phyloP scores from a whole-genome alignment of 371 early-diverging fungal species.

The Rhizopus sp. region DNA sequence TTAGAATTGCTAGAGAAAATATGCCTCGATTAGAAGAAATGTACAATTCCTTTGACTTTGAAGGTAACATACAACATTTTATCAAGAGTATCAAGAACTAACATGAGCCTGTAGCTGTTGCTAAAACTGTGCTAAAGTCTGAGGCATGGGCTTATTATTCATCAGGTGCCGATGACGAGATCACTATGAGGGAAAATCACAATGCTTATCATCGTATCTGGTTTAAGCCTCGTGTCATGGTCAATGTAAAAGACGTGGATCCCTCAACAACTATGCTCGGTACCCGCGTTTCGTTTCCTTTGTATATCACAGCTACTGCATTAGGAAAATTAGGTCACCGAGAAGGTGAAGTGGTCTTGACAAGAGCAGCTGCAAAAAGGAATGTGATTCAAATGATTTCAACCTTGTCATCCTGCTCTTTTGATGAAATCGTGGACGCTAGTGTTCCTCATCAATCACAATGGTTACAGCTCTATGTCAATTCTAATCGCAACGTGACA shows the following conservation, averaged over 20 bases:
- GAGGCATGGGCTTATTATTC: slow-evolving; percentile 90
- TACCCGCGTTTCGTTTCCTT: slow-evolving; percentile 51
- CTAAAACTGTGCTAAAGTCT: slow-evolving; percentile 52
- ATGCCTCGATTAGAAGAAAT: slow-evolving; percentile 64
- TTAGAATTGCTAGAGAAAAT: slow-evolving; percentile 40
- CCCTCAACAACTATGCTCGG: slow-evolving; percentile 69
- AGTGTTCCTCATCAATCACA: slow-evolving; percentile 40
- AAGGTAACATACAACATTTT: slow-evolving; percentile 36
- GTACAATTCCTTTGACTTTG: slow-evolving; percentile 78
- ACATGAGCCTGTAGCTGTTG: slow-evolving; percentile 47
- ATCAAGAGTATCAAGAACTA: neutral
- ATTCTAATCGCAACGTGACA: slow-evolving; percentile 76
- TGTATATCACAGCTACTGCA: slow-evolving; percentile 63
- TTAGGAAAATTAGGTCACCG: slow-evolving; percentile 77
- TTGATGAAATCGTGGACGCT: slow-evolving; percentile 61
- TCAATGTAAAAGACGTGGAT: slow-evolving; percentile 69
- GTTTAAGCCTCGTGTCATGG: slow-evolving; percentile 77
- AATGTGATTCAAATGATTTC: slow-evolving; percentile 70
- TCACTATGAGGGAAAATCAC: slow-evolving; percentile 81
- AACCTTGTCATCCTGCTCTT: slow-evolving; percentile 73
- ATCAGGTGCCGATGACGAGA: slow-evolving; percentile 83
- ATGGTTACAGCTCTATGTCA: slow-evolving; percentile 95
- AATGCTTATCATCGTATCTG: slow-evolving; percentile 75
- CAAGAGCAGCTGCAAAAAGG: slow-evolving; percentile 58
- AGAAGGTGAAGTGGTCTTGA: slow-evolving; percentile 74